Base-by-base conservation (phyloP, 2,329 filamentous ascomycete species). In the Hymenoscyphus albidus region DNA sequence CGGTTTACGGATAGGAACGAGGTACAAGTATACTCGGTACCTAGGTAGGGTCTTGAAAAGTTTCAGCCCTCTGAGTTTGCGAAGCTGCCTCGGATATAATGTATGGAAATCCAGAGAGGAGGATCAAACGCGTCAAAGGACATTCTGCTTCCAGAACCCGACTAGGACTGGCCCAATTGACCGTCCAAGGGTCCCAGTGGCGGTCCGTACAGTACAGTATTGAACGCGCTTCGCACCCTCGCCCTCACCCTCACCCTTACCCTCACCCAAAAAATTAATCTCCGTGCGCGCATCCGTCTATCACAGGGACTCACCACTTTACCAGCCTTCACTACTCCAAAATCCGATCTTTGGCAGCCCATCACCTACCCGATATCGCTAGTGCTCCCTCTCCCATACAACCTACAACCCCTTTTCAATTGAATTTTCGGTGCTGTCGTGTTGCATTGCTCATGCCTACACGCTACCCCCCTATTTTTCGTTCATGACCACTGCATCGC, bases 371-470 rank as follows among this genome's bases (percentile, higher is more conserved):
- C 42, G 42, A 44, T 54, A 54, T 54, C 31, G n/a, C 18, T 54
- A 54, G 13, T 54, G 13, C 48, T 10, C 22, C 22, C 48, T 44
- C 42, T 44, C n/a, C 18, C 48, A 27, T 27, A 27, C 18, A 27
- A 22, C 32, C 32, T 35, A 35, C 32, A n/a, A 54, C 48, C 10
- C 7, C 22, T 14, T 27, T 54, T 27, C 48, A 18, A 12, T 13
- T 27, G 10, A 27, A 2, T 10, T 27, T 54, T 27, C 18, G 13
- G 48, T 54, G 18, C 48, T 12, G 35, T 35, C 9, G 35, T 35
- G 35, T 35, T 35, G 35, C 35, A 54, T 54, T 22, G 48, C 48
- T 54, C 48, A 54, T 54, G 48, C 48, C 48, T 54, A 54, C 48
- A 27, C 18, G 48, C 10, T 54, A 22, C 48, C 48, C 18, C 48